A percentile compares a stretch with the other conserved stretches of the same genome.
These are phyloP conservation scores for Colletotrichum sp. DNA, from an alignment of 2,329 filamentous ascomycete genomes.

Conservation along the genomic window DNA sequence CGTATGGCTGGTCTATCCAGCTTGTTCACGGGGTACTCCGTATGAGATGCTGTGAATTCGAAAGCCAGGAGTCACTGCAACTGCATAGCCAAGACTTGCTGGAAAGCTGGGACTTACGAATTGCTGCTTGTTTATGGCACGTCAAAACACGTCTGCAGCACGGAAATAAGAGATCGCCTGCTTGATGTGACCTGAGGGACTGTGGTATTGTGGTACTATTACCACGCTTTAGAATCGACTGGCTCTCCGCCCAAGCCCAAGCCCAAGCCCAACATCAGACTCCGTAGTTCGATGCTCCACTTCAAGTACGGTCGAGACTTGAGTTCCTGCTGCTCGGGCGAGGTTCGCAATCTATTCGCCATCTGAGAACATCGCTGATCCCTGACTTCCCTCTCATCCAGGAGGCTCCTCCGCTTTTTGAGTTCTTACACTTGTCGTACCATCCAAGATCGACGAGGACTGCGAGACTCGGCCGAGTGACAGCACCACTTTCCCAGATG, in stretches of 20 bases:
- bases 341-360: not conserved
- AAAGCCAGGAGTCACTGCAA: not conserved
- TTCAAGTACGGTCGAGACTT: not conserved
- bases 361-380: not conserved
- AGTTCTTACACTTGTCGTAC: not conserved
- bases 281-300: not conserved
- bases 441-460: not conserved
- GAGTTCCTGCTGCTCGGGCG: not conserved
- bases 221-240: not conserved
- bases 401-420: not conserved
- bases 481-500: not conserved
- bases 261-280: not conserved
- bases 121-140: not conserved
- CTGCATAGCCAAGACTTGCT: not conserved
- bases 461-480: not conserved
- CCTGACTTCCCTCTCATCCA: not conserved
- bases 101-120: not conserved
- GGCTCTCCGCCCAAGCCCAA: not conserved
- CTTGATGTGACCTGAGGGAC: not conserved
- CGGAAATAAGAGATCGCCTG: not conserved
- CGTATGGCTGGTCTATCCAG: not conserved
- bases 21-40: not conserved
- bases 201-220: not conserved
- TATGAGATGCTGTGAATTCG: not conserved
- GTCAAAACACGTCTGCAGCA: not conserved